phyloP scores from a whole-genome alignment of 768 basidiomycete species.

The Pisolithus microcarpus region DNA sequence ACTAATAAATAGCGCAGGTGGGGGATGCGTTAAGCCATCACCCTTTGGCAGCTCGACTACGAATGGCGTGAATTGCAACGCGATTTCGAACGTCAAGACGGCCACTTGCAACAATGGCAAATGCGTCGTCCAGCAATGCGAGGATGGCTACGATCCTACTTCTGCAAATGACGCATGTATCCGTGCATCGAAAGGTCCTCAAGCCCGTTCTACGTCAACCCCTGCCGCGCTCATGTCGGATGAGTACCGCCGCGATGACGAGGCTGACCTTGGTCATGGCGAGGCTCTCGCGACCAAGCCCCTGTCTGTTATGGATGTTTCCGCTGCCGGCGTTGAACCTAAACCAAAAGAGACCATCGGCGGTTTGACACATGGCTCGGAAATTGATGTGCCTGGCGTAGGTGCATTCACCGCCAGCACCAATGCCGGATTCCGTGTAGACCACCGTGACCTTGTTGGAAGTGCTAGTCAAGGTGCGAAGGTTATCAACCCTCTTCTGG shows the following conservation, averaged over 20 bases:
- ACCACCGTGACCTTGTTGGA: background rate
- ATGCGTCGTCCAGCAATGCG: constrained; percentile 26
- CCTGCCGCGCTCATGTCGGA: background rate
- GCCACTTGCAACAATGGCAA: constrained; percentile 22
- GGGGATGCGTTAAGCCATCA: constrained; percentile 26
- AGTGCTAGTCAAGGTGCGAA: background rate
- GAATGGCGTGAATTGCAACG: constrained; percentile 27
- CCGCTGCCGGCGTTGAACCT: background rate
- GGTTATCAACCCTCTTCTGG: background rate
- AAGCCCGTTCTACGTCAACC: background rate
- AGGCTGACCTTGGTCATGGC: background rate
- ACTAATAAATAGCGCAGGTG: constrained; percentile 18
- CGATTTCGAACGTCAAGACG: constrained; percentile 21
- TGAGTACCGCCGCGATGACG: background rate
- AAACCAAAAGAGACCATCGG: background rate
- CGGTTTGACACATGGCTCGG: background rate
- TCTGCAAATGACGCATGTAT: constrained; percentile 11
- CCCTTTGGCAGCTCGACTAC: constrained; percentile 12
- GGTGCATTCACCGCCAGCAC: background rate
- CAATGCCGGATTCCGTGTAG: background rate
- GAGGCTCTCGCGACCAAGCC: background rate
- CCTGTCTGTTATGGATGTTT: background rate
- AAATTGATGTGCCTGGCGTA: background rate
- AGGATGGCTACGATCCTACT: constrained; percentile 12
- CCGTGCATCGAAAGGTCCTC: background rate